A percentile compares a stretch with the other conserved stretches of the same genome.
phyloP scores from a whole-genome alignment of 2,329 filamentous ascomycete species.

The Magnaporthiopsis poae region DNA sequence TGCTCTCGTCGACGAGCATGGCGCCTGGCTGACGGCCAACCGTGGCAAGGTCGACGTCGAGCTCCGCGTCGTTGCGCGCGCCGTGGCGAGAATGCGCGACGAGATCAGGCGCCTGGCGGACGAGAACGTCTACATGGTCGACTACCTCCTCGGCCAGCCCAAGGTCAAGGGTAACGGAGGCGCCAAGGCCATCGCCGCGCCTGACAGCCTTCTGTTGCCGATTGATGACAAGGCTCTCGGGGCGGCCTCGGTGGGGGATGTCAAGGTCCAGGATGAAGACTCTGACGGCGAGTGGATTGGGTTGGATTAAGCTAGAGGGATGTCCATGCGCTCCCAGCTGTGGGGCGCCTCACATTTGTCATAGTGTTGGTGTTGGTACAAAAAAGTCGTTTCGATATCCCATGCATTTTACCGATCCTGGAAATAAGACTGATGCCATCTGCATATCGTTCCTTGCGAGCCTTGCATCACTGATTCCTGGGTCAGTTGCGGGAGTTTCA shows the following conservation, averaged over 20 bases:
- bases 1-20: conserved; percentile 69
- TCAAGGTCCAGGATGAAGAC: conserved; percentile 22
- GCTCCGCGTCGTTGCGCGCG: conserved; percentile 70
- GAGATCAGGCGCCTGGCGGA: conserved; percentile 77
- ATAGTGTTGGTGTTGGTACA: not conserved
- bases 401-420: not conserved
- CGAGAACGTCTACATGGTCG: conserved; percentile 79
- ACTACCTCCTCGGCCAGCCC: conserved; percentile 60
- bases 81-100: conserved; percentile 67
- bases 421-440: not conserved
- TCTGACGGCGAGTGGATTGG: conserved; percentile 39
- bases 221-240: not conserved
- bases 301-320: conserved; percentile 28
- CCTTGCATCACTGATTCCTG: too few relatives aligned
- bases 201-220: not conserved
- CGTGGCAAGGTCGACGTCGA: conserved; percentile 73
- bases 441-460: not conserved
- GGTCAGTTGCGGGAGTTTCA: not conserved
- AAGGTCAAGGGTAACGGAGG: conserved; percentile 1
- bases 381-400: not conserved
- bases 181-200: conserved; percentile 5
- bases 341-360: not conserved
- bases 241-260: conserved; percentile 3
- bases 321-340: not conserved
- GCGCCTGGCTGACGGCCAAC: conserved; percentile 73